These are phyloP conservation scores for Cylindrotheca closterium DNA, from an alignment of 108 stramenopile species.

Conservation along the genomic window DNA sequence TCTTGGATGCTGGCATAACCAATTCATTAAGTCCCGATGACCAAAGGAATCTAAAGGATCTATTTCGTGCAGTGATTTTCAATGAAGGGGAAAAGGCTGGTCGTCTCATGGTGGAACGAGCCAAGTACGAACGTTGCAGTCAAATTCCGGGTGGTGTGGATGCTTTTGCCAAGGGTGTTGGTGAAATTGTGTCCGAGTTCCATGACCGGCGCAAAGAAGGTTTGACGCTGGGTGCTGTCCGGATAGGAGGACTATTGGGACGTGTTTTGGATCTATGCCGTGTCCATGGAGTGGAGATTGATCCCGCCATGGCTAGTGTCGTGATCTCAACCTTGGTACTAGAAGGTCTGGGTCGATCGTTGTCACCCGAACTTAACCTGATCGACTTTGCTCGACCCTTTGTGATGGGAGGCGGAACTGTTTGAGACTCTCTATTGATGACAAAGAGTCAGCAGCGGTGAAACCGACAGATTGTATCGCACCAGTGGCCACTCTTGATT, in stretches of 20 bases:
- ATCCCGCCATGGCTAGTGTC: slow-evolving; percentile 87
- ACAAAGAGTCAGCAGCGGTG: too few species aligned
- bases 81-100: slow-evolving; percentile 86
- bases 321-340: slow-evolving; percentile 85
- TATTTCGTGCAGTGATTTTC: slow-evolving; percentile 82
- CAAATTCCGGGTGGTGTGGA: slow-evolving; percentile 76
- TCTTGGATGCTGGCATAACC: slow-evolving; percentile 89
- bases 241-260: slow-evolving; percentile 71
- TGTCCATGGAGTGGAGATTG: slow-evolving; percentile 83
- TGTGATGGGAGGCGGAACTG: slow-evolving; percentile 59
- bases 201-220: slow-evolving; percentile 82
- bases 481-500: too few species aligned
- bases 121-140: slow-evolving; percentile 81
- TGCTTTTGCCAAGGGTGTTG: slow-evolving; percentile 75
- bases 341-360: slow-evolving; percentile 85
- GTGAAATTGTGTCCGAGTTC: slow-evolving; percentile 81
- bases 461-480: too few species aligned
- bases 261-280: slow-evolving; percentile 84
- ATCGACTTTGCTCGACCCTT: slow-evolving; percentile 83
- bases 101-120: slow-evolving; percentile 86
- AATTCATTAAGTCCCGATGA: slow-evolving; percentile 64
- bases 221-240: slow-evolving; percentile 83
- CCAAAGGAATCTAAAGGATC: slow-evolving; percentile 72
- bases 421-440: slow-evolving; percentile 17
- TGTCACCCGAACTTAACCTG: slow-evolving; percentile 84